Conservation (phyloP, 257 asterid species). For the Solanum peruvianum region DNA sequence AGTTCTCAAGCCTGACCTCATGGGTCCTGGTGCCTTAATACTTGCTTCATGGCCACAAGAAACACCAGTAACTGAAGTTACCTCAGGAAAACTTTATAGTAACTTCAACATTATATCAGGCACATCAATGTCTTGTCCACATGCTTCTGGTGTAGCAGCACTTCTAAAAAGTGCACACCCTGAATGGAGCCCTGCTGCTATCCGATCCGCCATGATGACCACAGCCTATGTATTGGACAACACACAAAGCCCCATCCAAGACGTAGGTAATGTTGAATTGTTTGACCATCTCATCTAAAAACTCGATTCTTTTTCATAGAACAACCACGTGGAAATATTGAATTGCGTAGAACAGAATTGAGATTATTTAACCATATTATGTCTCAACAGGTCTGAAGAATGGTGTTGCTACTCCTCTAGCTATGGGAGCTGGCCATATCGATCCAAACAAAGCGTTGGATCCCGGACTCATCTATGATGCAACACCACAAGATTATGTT, state of each 20-base stretch:
- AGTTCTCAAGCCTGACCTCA: constrained; percentile 55
- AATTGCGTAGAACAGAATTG: neutral
- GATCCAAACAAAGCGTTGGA: constrained; percentile 56
- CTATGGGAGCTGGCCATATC: constrained; percentile 65
- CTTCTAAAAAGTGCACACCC: constrained; percentile 46
- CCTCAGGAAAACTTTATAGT: constrained; percentile 24
- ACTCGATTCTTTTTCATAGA: neutral
- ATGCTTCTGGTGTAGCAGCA: constrained; percentile 56
- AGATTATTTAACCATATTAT: neutral
- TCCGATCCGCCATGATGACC: constrained; percentile 73
- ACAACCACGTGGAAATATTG: neutral
- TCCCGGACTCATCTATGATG: constrained; percentile 61
- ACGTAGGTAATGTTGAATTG: constrained; percentile 12
- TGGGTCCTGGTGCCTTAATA: constrained; percentile 56
- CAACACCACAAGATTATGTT: constrained; percentile 27
- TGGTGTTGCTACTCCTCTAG: constrained; percentile 38
- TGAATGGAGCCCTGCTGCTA: constrained; percentile 60
- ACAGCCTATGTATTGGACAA: constrained; percentile 38
- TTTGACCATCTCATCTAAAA: neutral
- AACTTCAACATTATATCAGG: constrained; percentile 57
- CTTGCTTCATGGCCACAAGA: constrained; percentile 54
- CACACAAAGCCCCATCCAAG: constrained; percentile 27
- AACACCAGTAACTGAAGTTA: neutral
- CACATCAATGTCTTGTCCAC: constrained; percentile 83
- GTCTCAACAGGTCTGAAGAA: neutral